Evolutionary conservation across 495 filamentous ascomycete genomes (phyloP), one percentile per base, ranked within the genome.

Genomic region (Penicillium odoratum): DNA sequence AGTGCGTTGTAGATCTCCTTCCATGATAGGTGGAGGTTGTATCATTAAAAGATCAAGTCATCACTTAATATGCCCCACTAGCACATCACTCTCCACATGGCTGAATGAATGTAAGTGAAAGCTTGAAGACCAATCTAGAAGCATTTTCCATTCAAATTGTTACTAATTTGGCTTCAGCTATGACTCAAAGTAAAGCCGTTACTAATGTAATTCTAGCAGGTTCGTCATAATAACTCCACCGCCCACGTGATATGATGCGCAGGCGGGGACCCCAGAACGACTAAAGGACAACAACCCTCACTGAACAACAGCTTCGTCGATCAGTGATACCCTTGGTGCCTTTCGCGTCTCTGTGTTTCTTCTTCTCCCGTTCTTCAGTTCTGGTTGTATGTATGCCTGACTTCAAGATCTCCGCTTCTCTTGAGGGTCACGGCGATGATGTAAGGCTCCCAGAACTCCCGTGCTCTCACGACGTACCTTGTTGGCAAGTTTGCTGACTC

Each of bases 321-420:
- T 49, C 55, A 33, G 51, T 60, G 42, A 52, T 51, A 48, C 48
- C 30, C 48, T 60, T 33, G 30, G 26, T 51, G 40, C 54, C 40
- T 51, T 31, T 42, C 13, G 46, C 49, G 31, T 54, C 52, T 43
- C 21, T 21, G 51, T 29, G 26, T 30, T 53, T 59, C 33, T 26
- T 38, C 47, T 21, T 54, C 21, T 36, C 28, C 51, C 34, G 29
- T 11, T 28, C 45, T 15, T 29, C 15, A 16, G 31, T 36, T n/a
- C 45, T 8, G 25, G 52, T 64, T 69, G 66, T 71, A 67, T 79
- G 76, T 67, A 85, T 85, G 79, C 73, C 72, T 70, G 75, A 83
- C 67, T 96, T 86, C 81, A 93, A 90, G 80, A 85, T 96, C 63
- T 90, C 91, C 55, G 88, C 91, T 64, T 83, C 88, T 69, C 79